Conservation (phyloP, 2,329 filamentous ascomycete species). For the Nigrospora osmanthi region DNA sequence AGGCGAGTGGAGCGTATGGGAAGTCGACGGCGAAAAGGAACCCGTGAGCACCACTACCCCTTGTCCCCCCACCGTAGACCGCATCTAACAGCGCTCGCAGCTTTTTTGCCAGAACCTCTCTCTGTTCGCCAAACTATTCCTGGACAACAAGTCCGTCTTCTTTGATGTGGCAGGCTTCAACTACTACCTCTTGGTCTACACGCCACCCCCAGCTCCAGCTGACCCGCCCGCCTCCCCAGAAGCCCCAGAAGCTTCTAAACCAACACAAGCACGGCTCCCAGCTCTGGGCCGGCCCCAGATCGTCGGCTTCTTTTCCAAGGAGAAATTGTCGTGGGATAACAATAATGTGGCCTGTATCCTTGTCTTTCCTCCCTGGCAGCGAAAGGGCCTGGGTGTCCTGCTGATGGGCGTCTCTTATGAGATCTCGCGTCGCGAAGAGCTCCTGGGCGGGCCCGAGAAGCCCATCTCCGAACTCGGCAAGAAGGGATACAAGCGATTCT, state of each 20-base stretch:
- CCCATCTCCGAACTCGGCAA: conserved; percentile 81
- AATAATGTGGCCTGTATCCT: conserved; percentile 97
- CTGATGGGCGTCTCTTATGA: conserved; percentile 93
- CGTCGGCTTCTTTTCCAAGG: conserved; percentile 96
- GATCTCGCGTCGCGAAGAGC: conserved; percentile 73
- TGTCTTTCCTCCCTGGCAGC: conserved; percentile 92
- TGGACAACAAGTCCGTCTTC: conserved; percentile 97
- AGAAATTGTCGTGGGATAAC: conserved; percentile 98
- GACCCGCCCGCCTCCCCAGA: not conserved
- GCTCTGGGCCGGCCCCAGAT: conserved; percentile 41
- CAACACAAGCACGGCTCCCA: conserved; percentile 6
- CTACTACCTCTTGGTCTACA: conserved; percentile 86
- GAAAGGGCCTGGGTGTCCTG: conserved; percentile 77
- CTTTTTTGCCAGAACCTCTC: conserved; percentile 93
- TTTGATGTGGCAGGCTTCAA: conserved; percentile 93
- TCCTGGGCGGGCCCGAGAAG: conserved; percentile 88
- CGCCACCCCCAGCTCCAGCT: conserved; percentile 32
- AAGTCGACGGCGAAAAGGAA: conserved; percentile 83
- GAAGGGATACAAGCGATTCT: conserved; percentile 77
- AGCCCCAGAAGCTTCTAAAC: not conserved
- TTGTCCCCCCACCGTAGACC: not conserved
- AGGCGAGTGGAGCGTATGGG: conserved; percentile 79
- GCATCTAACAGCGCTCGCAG: conserved; percentile 25
- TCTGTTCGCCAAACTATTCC: conserved; percentile 92
- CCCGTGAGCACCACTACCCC: conserved; percentile 40